Percentiles rank a stretch among this genome's conserved stretches.
These are phyloP conservation scores for Lyophyllum shimeji DNA, from an alignment of 768 basidiomycete genomes.

Conservation along the genomic window DNA sequence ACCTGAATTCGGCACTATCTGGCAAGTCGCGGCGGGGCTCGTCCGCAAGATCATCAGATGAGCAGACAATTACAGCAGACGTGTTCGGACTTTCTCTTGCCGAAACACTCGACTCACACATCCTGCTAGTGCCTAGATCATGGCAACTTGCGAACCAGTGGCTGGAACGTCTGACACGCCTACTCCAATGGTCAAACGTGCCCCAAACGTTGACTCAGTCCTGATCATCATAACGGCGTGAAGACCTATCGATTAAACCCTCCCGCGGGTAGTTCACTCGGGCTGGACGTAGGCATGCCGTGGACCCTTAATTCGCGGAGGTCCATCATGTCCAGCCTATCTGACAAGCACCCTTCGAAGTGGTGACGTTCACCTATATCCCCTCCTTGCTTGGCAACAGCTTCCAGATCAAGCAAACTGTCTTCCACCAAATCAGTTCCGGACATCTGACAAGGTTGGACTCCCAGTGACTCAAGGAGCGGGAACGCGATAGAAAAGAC, in stretches of 20 bases:
- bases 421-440: neutral
- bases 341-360: neutral
- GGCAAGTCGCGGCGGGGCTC: slow-evolving; percentile 1
- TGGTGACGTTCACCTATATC: neutral
- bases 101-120: slow-evolving; percentile 1
- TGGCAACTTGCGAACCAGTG: neutral
- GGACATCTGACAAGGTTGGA: neutral
- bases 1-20: neutral
- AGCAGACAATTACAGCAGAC: slow-evolving; percentile 2
- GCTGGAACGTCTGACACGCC: neutral
- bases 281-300: neutral
- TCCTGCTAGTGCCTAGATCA: neutral
- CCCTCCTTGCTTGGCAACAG: neutral
- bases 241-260: neutral
- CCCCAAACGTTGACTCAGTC: neutral
- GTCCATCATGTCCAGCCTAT: neutral
- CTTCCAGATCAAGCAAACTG: neutral
- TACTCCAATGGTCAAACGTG: neutral
- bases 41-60: slow-evolving; percentile 7
- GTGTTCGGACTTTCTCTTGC: slow-evolving; percentile 16
- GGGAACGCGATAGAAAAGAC: neutral
- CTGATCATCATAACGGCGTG: neutral
- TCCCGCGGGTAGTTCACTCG: neutral
- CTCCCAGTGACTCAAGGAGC: neutral
- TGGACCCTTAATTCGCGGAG: neutral